Conservation (phyloP, 129 eudicot species). For the Centella asiatica region DNA sequence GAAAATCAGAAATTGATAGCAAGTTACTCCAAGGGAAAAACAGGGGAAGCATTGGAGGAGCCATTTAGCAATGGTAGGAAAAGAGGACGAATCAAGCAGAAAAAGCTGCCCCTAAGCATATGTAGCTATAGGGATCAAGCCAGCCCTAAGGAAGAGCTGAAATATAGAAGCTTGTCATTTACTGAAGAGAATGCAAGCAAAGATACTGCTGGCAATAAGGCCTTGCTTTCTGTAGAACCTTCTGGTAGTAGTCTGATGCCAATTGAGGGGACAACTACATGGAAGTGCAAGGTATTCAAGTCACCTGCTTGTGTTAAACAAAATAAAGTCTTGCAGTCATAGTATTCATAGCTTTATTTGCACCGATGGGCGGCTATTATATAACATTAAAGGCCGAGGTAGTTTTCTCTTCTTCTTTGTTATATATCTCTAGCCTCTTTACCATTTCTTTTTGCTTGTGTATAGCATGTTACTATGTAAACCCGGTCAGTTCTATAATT, state of each 20-base stretch:
- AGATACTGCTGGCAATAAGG: conserved; percentile 14
- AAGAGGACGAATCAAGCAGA: conserved; percentile 82
- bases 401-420: conserved; percentile 21
- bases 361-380: conserved; percentile 26
- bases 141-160: conserved; percentile 47
- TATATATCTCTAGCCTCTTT: too few relatives aligned
- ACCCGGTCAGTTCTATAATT: conserved; percentile 8
- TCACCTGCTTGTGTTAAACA: conserved; percentile 48
- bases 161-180: conserved; percentile 21
- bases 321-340: conserved; percentile 61
- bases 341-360: conserved; percentile 20
- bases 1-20: conserved; percentile 25
- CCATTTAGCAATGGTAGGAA: conserved; percentile 40
- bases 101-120: conserved; percentile 71
- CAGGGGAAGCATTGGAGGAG: conserved; percentile 38
- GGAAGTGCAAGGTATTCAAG: conserved; percentile 71
- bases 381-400: conserved; percentile 31
- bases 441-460: conserved; percentile 8
- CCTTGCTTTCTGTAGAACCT: conserved; percentile 38
- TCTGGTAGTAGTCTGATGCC: conserved; percentile 25
- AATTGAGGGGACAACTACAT: conserved; percentile 34
- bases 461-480: conserved; percentile 1
- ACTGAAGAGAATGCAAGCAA: conserved; percentile 8
- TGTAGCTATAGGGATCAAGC: conserved; percentile 65
- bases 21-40: conserved; percentile 29